Evolutionary conservation across 1,284 basidiomycete genomes (phyloP).

Genomic region (Pyrrhoderma lamaoense): DNA sequence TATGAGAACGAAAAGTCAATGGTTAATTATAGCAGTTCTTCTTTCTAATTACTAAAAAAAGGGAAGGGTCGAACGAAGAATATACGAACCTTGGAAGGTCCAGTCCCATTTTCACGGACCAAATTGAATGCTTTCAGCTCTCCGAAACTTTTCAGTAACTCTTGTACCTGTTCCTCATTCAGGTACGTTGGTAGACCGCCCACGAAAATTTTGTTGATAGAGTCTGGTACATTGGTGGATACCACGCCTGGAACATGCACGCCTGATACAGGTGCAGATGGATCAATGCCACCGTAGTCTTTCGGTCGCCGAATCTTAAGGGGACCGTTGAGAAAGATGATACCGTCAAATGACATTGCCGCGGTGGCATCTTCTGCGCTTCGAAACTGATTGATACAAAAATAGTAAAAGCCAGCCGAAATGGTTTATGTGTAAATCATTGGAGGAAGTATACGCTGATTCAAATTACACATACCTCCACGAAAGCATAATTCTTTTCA

Average conservation of each 20-base stretch:
- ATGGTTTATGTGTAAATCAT: constrained; percentile 1
- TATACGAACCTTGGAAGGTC: constrained; percentile 73
- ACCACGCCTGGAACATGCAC: constrained; percentile 89
- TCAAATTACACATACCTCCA: constrained; percentile 64
- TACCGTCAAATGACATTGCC: constrained; percentile 95
- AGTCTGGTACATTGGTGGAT: constrained; percentile 95
- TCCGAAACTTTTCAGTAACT: constrained; percentile 94
- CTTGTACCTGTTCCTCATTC: constrained; percentile 96
- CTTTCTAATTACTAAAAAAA: too few species aligned
- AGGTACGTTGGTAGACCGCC: constrained; percentile 94
- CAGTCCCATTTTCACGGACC: constrained; percentile 88
- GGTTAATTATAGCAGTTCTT: constrained; percentile 1
- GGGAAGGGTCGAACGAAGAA: not conserved
- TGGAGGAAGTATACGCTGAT: not conserved
- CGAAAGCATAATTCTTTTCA: constrained; percentile 97
- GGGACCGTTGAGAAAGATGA: constrained; percentile 86
- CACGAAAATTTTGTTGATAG: constrained; percentile 96
- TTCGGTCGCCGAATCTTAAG: constrained; percentile 96
- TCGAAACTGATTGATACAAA: constrained; percentile 90
- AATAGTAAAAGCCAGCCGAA: too few species aligned
- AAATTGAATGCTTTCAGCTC: constrained; percentile 97
- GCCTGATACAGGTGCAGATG: constrained; percentile 46
- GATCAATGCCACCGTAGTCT: constrained; percentile 79
- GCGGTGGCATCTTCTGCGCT: constrained; percentile 94
- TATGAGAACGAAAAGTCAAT: not conserved